Evolutionary conservation across 2,329 filamentous ascomycete species (phyloP).

Genomic region (Monilinia vaccinii-corymbosi): DNA sequence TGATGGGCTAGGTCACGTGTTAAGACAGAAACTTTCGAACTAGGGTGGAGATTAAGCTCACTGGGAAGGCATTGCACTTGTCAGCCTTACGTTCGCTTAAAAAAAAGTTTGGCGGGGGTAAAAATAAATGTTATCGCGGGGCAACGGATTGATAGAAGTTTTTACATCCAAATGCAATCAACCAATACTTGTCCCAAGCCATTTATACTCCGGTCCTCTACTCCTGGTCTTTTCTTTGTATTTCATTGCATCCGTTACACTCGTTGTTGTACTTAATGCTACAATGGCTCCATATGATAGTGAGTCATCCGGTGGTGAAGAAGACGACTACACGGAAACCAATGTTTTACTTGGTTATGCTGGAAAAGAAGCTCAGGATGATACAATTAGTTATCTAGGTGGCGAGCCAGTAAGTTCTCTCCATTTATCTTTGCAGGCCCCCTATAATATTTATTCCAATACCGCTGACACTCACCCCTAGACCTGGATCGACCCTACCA

Average conservation of each 20-base stretch:
- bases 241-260: background rate
- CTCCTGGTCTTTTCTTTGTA: background rate
- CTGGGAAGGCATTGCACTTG: background rate
- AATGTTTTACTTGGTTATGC: conserved; percentile 87
- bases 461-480: conserved; percentile 29
- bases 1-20: too few species aligned
- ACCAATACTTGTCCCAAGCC: background rate
- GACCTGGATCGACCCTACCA: conserved; percentile 75
- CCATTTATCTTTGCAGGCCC: background rate
- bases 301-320: conserved; percentile 65
- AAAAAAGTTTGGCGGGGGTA: conserved; percentile 10
- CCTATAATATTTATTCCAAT: background rate
- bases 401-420: conserved; percentile 65
- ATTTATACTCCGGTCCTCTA: background rate
- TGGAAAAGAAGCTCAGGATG: conserved; percentile 61
- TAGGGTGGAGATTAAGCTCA: background rate
- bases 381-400: conserved; percentile 80
- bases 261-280: background rate
- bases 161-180: background rate
- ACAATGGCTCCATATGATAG: conserved; percentile 74
- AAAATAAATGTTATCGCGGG: conserved; percentile 10
- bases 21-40: too few species aligned
- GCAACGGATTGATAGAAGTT: conserved; percentile 1
- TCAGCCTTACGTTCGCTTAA: conserved; percentile 18
- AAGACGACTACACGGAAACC: conserved; percentile 65